A percentile compares a stretch with the other conserved stretches of the same genome.
phyloP scores from a whole-genome alignment of 768 basidiomycete genomes.

The Baorangia bicolor region DNA sequence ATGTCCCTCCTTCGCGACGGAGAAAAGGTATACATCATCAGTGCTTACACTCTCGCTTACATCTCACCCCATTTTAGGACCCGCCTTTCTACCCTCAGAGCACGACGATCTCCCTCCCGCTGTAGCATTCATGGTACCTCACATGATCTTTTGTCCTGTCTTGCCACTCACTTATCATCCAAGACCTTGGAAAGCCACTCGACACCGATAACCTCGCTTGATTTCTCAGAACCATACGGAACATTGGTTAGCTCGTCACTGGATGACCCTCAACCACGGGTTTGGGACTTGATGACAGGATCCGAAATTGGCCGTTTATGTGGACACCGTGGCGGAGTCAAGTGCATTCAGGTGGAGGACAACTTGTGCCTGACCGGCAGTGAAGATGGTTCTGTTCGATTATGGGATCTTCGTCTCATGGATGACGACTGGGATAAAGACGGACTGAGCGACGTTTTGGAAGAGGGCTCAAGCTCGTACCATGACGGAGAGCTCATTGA shows the following conservation, averaged over 20 bases:
- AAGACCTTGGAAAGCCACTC: conserved; percentile 83
- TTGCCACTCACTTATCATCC: conserved; percentile 12
- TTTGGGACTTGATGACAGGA: conserved; percentile 94
- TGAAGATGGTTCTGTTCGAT: conserved; percentile 75
- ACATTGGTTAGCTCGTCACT: conserved; percentile 85
- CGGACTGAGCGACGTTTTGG: conserved; percentile 60
- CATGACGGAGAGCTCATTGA: conserved; percentile 39
- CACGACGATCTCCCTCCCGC: conserved; percentile 94
- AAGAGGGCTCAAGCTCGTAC: conserved; percentile 50
- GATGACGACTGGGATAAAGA: conserved; percentile 65
- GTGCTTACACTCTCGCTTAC: background rate
- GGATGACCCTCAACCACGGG: conserved; percentile 82
- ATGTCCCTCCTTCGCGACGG: conserved; percentile 31
- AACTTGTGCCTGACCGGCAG: conserved; percentile 89
- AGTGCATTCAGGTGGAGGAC: conserved; percentile 91
- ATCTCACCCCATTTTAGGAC: conserved; percentile 49
- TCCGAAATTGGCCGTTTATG: conserved; percentile 81
- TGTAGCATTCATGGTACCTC: conserved; percentile 90
- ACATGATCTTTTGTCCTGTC: background rate
- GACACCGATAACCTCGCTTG: conserved; percentile 81
- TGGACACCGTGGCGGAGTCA: conserved; percentile 81
- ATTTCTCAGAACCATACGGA: conserved; percentile 97
- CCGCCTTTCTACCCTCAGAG: conserved; percentile 95
- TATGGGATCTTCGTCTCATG: conserved; percentile 90
- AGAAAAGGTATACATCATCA: conserved; percentile 27